Base-by-base conservation (phyloP, 305 asterid species). In the Ajuga reptans region DNA sequence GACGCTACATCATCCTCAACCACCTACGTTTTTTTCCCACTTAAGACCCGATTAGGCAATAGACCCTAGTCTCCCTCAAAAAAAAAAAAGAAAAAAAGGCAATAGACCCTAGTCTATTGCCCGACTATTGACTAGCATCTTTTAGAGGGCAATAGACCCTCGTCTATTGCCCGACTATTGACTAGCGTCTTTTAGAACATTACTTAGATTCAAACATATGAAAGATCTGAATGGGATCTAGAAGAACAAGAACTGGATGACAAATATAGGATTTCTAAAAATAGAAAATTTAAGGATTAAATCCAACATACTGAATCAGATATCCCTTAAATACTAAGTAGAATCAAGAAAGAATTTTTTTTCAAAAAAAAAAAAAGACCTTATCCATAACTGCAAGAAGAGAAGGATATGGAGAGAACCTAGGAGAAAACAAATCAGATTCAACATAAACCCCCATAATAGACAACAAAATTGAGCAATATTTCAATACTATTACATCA, bases 341-440 rank as follows among this genome's bases (percentile, higher is more conserved):
- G 77, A 67, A 67, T 65, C 74, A 69, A 69, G 83, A 72, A 79
- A 77, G 11, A 82, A 82, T 21, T 21, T 21, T 21, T 21, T 21
- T 2, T 2, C 1, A 21, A 81, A 81, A 84, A 68, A 75, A 74
- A 66, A 74, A 83, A 76, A 83, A 76, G 83, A 76, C 81, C 85
- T 84, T 85, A 84, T 84, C 89, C 82, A 78, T 11, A 72, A 56
- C 24, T 66, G 61, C 72, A 59, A 71, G 72, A 70, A 74, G 77
- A 31, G 46, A 69, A 68, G 62, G 12, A 73, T 81, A 77, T 78
- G 79, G 36, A 58, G 71, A 73, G 51, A 56, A 74, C 76, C 58
- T 69, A 57, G 68, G 71, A 57, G 43, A 78, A 76, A 75, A 58
- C 27, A 71, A 72, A 66, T 65, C 27, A 21, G 27, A 21, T 21